Percentiles rank a stretch among this genome's conserved stretches.
Evolutionary conservation across 2,329 filamentous ascomycete genomes (phyloP).

Genomic region (Aspergillus luchuensis): DNA sequence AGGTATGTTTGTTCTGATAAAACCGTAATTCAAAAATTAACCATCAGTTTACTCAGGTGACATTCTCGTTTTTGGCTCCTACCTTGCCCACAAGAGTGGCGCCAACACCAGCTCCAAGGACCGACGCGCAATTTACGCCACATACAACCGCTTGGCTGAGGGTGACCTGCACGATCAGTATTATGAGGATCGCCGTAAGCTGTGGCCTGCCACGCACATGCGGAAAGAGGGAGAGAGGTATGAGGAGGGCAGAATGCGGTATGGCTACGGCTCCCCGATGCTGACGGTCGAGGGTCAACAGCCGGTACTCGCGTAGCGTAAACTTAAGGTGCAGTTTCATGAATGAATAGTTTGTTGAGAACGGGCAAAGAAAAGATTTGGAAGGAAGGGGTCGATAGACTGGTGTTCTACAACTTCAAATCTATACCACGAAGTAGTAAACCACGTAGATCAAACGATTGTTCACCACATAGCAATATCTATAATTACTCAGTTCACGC

Average conservation of each 20-base stretch:
- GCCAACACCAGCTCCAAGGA: constrained; percentile 38
- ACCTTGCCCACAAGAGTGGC: constrained; percentile 43
- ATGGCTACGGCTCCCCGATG: constrained; percentile 45
- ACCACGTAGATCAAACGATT: no score
- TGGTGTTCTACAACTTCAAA: no score
- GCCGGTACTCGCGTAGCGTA: not conserved
- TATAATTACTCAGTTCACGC: no score
- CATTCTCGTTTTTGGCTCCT: constrained; percentile 44
- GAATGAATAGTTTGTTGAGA: not conserved
- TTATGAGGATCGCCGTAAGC: constrained; percentile 43
- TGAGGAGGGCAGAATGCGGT: constrained; percentile 36
- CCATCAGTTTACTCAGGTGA: constrained; percentile 27
- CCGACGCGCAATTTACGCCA: constrained; percentile 47
- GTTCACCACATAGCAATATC: no score
- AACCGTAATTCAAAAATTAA: not conserved
- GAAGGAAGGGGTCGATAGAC: not conserved
- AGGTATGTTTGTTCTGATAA: constrained; percentile 26
- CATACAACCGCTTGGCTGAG: constrained; percentile 44
- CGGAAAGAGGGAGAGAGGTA: constrained; percentile 38
- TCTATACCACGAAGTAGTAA: no score
- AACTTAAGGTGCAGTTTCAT: not conserved
- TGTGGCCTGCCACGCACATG: constrained; percentile 47
- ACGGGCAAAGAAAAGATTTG: not conserved
- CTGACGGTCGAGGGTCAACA: constrained; percentile 34
- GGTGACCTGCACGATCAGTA: constrained; percentile 48